Conservation (phyloP, 208 protist genomes). For the Phytomonas francai region DNA sequence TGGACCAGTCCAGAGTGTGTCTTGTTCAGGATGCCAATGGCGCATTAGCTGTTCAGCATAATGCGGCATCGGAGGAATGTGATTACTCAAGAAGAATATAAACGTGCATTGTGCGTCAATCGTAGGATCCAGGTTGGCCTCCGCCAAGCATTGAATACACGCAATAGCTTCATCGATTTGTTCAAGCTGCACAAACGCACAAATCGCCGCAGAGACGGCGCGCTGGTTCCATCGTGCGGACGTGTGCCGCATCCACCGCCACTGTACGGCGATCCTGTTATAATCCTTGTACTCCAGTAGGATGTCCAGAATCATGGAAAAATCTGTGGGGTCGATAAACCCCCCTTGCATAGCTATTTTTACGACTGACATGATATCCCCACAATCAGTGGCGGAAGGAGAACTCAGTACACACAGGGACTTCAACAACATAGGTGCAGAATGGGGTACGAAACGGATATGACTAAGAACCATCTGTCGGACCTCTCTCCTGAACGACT, state of each 20-base stretch:
- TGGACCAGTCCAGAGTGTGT: neutral
- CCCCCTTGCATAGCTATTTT: constrained; percentile 27
- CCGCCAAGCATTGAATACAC: constrained; percentile 52
- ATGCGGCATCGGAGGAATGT: constrained; percentile 28
- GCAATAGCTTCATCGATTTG: constrained; percentile 44
- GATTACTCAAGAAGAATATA: constrained; percentile 28
- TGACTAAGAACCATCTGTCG: constrained; percentile 30
- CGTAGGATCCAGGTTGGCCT: constrained; percentile 37
- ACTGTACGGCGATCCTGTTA: constrained; percentile 30
- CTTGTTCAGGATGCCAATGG: constrained; percentile 44
- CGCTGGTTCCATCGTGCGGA: constrained; percentile 62
- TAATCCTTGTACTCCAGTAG: constrained; percentile 23
- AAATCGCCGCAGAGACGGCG: constrained; percentile 45
- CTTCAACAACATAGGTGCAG: constrained; percentile 31
- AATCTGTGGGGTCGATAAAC: constrained; percentile 47
- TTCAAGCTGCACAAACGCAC: constrained; percentile 28
- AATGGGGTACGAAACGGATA: constrained; percentile 28
- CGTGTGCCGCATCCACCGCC: constrained; percentile 80
- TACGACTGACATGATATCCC: constrained; percentile 37
- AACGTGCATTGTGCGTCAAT: constrained; percentile 47
- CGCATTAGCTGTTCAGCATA: constrained; percentile 73
- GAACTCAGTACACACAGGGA: constrained; percentile 41
- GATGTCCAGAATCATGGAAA: constrained; percentile 38
- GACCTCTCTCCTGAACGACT: constrained; percentile 12
- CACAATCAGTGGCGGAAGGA: constrained; percentile 13